phyloP scores from a whole-genome alignment of 1,139 yeast species.

The Kodamaea alishanica region DNA sequence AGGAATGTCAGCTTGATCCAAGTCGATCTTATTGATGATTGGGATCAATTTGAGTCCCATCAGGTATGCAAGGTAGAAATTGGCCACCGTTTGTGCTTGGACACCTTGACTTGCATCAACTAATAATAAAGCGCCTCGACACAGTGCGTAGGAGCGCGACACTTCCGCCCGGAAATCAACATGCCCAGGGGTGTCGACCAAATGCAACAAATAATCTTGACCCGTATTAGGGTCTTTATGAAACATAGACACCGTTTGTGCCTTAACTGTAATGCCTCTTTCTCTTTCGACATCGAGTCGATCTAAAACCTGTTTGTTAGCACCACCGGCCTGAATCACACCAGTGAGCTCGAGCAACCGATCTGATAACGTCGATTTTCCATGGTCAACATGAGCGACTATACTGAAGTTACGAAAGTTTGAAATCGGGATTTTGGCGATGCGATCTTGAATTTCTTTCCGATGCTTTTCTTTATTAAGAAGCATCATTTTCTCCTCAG shows the following conservation, averaged over 20 bases:
- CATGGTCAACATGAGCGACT: slow-evolving; percentile 97
- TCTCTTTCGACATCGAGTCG: slow-evolving; percentile 45
- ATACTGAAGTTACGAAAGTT: slow-evolving; percentile 88
- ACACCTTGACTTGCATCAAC: slow-evolving; percentile 97
- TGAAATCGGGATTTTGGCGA: slow-evolving; percentile 70
- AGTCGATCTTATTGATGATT: slow-evolving; percentile 86
- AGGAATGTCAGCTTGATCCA: slow-evolving; percentile 83
- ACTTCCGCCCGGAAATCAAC: slow-evolving; percentile 96
- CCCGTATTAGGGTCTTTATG: slow-evolving; percentile 49
- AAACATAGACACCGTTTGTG: slow-evolving; percentile 94
- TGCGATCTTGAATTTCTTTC: slow-evolving; percentile 47
- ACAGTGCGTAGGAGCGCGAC: slow-evolving; percentile 87
- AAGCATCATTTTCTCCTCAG: slow-evolving; percentile 27
- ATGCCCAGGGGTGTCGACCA: slow-evolving; percentile 98
- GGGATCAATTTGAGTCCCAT: slow-evolving; percentile 82
- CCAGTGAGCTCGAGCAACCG: slow-evolving; percentile 83
- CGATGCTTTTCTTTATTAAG: slow-evolving; percentile 33
- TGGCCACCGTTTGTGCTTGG: slow-evolving; percentile 97
- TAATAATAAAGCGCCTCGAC: slow-evolving; percentile 87
- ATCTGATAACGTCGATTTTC: slow-evolving; percentile 90
- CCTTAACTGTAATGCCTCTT: slow-evolving; percentile 93
- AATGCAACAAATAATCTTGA: slow-evolving; percentile 75
- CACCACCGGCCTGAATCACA: slow-evolving; percentile 70
- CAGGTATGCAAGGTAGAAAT: slow-evolving; percentile 84
- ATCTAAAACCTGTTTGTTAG: slow-evolving; percentile 86